These are phyloP conservation scores for Celoporthe dispersa DNA, from an alignment of 2,329 filamentous ascomycete species.

Conservation along the genomic window DNA sequence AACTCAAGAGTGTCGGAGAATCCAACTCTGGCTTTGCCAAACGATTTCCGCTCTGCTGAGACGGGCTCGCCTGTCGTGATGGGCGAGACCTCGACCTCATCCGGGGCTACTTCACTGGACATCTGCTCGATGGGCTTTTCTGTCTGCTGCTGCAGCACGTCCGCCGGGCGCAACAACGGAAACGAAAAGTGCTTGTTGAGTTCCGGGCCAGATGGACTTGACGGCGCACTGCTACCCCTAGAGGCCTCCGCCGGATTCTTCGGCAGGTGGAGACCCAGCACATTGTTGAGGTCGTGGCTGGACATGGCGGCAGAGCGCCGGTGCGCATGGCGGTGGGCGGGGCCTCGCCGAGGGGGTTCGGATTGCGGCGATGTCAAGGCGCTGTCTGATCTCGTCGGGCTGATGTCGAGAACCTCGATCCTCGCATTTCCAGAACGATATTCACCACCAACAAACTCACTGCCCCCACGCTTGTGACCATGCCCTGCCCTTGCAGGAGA, in stretches of 20 bases:
- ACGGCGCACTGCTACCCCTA: slow-evolving; percentile 65
- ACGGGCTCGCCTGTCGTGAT: slow-evolving; percentile 41
- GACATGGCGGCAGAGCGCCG: slow-evolving; percentile 83
- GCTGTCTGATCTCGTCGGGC: slow-evolving; percentile 67
- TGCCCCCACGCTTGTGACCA: slow-evolving; percentile 79
- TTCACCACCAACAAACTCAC: slow-evolving; percentile 84
- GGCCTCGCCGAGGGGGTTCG: slow-evolving; percentile 52
- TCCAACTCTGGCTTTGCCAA: slow-evolving; percentile 64
- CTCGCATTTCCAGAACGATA: slow-evolving; percentile 57
- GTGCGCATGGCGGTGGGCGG: slow-evolving; percentile 70
- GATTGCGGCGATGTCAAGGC: slow-evolving; percentile 60
- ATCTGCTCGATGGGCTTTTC: slow-evolving; percentile 30
- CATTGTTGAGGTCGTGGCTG: slow-evolving; percentile 69
- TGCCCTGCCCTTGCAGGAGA: slow-evolving; percentile 64
- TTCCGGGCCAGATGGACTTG: slow-evolving; percentile 60
- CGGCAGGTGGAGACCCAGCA: slow-evolving; percentile 27
- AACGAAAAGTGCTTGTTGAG: slow-evolving; percentile 35
- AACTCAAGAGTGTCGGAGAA: slow-evolving; percentile 86
- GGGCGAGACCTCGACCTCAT: slow-evolving; percentile 31
- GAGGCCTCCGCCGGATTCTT: slow-evolving; percentile 37
- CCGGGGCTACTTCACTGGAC: slow-evolving; percentile 38
- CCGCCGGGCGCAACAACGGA: slow-evolving; percentile 31
- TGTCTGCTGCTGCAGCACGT: slow-evolving; percentile 26
- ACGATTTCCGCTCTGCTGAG: slow-evolving; percentile 32
- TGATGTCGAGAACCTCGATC: slow-evolving; percentile 68